Percentiles rank a stretch among this genome's conserved stretches.
These are phyloP conservation scores for Phytophthora megakarya DNA, from an alignment of 352 stramenopile species.

Conservation along the genomic window DNA sequence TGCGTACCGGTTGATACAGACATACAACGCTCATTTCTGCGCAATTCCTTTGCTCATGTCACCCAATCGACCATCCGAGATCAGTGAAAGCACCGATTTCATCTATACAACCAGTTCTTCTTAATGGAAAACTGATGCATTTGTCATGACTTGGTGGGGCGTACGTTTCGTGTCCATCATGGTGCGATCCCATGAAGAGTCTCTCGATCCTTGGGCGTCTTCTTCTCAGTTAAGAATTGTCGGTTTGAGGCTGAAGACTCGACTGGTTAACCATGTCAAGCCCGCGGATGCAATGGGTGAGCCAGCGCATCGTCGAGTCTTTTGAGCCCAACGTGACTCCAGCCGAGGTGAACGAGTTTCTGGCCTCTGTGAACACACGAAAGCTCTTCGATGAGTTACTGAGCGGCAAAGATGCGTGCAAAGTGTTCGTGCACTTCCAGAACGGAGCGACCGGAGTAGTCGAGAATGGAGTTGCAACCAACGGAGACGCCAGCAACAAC, in stretches of 20 bases:
- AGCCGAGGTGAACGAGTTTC: constrained; percentile 69
- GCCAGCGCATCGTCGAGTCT: constrained; percentile 73
- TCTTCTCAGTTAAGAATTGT: constrained; percentile 31
- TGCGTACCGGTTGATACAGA: no score
- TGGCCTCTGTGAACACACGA: constrained; percentile 49
- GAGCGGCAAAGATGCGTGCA: constrained; percentile 67
- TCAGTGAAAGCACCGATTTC: constrained; percentile 15
- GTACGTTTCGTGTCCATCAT: constrained; percentile 34
- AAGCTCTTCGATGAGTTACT: constrained; percentile 82
- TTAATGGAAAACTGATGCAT: no score
- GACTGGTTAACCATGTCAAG: constrained; percentile 57
- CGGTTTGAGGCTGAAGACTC: constrained; percentile 8
- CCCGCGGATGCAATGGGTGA: constrained; percentile 83
- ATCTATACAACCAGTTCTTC: not conserved
- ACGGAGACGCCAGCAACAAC: constrained; percentile 27
- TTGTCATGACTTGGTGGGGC: no score
- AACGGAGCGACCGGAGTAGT: not conserved
- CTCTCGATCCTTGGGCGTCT: constrained; percentile 11
- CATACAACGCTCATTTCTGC: constrained; percentile 26
- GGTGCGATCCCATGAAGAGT: constrained; percentile 31
- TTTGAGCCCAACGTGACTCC: constrained; percentile 72
- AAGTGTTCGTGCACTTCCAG: constrained; percentile 84
- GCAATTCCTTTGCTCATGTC: constrained; percentile 32
- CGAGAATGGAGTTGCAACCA: constrained; percentile 14
- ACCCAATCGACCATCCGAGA: constrained; percentile 15